Conservation (phyloP, 1,284 basidiomycete species). For the Hemileia vastatrix region DNA sequence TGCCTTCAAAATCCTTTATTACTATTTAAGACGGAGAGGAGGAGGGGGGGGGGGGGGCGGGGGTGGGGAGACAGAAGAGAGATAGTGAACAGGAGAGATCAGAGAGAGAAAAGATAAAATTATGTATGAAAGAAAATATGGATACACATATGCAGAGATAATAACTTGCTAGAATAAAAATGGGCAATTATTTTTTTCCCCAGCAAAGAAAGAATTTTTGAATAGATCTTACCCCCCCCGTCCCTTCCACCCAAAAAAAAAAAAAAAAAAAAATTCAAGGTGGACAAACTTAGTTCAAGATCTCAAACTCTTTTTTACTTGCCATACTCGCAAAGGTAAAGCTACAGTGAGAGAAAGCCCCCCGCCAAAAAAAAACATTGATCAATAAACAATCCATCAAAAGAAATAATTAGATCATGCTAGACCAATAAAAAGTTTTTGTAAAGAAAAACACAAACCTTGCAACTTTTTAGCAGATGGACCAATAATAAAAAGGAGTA, state of each 20-base stretch:
- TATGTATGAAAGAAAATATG: not conserved
- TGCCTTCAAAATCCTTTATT: not conserved
- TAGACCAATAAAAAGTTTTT: too few species aligned
- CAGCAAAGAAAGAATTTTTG: not conserved
- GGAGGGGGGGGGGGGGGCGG: not conserved
- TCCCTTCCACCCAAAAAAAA: not conserved
- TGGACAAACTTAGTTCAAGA: not conserved
- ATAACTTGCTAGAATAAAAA: not conserved
- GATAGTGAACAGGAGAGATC: not conserved
- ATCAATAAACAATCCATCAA: not conserved
- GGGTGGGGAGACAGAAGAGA: not conserved
- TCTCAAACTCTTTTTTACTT: conserved; percentile 15
- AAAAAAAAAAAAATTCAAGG: not conserved
- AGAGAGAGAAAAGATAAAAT: not conserved
- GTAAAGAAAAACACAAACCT: conserved; percentile 52
- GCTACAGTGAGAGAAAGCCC: not conserved
- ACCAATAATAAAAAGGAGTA: conserved; percentile 67
- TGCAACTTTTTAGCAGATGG: conserved; percentile 77
- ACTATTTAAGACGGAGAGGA: not conserved
- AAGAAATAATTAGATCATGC: too few species aligned
- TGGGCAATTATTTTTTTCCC: not conserved
- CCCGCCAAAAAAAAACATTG: not conserved
- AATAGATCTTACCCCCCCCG: not conserved
- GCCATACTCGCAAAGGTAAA: conserved; percentile 18
- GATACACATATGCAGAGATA: not conserved